Percentiles rank a stretch among this genome's conserved stretches.
phyloP scores from a whole-genome alignment of 2,329 filamentous ascomycete species.

The Pseudohalonectria lignicola region DNA sequence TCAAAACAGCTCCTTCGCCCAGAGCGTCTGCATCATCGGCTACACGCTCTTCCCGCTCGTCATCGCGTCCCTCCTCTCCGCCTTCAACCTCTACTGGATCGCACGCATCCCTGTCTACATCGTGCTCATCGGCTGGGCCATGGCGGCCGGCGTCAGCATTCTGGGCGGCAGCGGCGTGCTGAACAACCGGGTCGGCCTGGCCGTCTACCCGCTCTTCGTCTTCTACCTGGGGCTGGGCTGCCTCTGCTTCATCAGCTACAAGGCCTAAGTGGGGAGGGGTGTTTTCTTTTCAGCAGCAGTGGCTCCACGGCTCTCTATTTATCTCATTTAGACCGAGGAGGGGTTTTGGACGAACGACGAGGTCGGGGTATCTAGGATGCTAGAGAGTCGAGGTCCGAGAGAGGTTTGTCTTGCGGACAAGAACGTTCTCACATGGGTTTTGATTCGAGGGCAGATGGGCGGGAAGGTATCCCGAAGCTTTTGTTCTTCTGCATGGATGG shows the following conservation, averaged over 20 bases:
- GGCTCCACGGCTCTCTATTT: too few species aligned
- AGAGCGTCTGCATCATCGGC: slow-evolving; percentile 94
- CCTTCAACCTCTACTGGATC: slow-evolving; percentile 67
- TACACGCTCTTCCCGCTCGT: slow-evolving; percentile 97
- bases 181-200: slow-evolving; percentile 85
- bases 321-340: too few species aligned
- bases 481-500: too few species aligned
- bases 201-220: slow-evolving; percentile 88
- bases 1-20: slow-evolving; percentile 74
- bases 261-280: too few species aligned
- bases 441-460: too few species aligned
- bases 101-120: slow-evolving; percentile 84
- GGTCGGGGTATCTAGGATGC: too few species aligned
- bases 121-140: slow-evolving; percentile 79
- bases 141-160: slow-evolving; percentile 93
- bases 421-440: too few species aligned
- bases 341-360: too few species aligned
- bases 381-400: too few species aligned
- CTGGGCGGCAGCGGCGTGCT: slow-evolving; percentile 91
- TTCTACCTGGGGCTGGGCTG: slow-evolving; percentile 92
- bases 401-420: too few species aligned
- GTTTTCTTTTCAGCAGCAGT: too few species aligned
- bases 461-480: too few species aligned
- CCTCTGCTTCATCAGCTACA: slow-evolving; percentile 93
- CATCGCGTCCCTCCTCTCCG: slow-evolving; percentile 81